Conservation (phyloP, 108 stramenopile species). For the Discostella pseudostelligera region DNA sequence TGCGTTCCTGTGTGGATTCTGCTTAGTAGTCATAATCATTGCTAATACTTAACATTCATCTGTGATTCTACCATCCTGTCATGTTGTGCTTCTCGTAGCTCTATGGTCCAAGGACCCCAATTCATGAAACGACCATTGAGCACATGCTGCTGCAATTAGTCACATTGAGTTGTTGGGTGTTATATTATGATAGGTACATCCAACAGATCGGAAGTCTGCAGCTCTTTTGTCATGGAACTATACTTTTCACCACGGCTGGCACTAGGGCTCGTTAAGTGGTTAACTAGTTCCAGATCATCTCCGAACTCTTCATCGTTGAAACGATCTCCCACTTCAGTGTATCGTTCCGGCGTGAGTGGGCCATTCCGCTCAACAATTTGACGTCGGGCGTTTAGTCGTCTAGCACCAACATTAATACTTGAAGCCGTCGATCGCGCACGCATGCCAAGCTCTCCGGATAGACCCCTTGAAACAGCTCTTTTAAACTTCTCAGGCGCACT, state of each 20-base stretch:
- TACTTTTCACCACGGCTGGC: constrained; percentile 5
- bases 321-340: background rate
- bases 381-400: too few species aligned
- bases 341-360: background rate
- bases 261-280: background rate
- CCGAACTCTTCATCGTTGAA: constrained; percentile 10
- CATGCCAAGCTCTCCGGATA: background rate
- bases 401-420: constrained; percentile 15
- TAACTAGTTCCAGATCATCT: constrained; percentile 2
- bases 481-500: constrained; percentile 6
- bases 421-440: constrained; percentile 1
- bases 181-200: constrained; percentile 6
- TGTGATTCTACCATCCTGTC: too few species aligned
- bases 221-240: background rate
- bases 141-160: background rate
- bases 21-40: too few species aligned
- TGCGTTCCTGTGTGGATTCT: too few species aligned
- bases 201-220: constrained; percentile 1
- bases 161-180: background rate
- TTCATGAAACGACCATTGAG: too few species aligned
- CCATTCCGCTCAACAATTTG: background rate
- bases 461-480: constrained; percentile 12
- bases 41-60: too few species aligned
- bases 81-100: too few species aligned
- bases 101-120: too few species aligned